Conservation (phyloP, 2,329 filamentous ascomycete species). For the Penicillium sp. region DNA sequence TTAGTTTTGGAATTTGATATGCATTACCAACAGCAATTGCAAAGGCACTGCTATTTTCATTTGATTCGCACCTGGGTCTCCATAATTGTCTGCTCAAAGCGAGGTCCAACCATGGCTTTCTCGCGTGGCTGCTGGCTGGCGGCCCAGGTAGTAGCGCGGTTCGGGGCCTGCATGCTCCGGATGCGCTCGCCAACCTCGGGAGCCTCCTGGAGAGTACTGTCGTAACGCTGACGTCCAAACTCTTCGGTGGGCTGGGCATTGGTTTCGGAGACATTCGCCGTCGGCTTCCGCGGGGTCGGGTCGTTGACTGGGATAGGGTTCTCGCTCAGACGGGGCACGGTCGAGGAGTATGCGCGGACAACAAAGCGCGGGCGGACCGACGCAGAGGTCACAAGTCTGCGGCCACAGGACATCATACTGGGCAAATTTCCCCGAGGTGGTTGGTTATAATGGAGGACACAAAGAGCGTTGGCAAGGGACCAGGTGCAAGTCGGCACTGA, state of each 20-base stretch:
- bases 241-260: slow-evolving; percentile 56
- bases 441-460: slow-evolving; percentile 18
- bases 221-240: slow-evolving; percentile 32
- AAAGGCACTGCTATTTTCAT: background rate
- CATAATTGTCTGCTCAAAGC: slow-evolving; percentile 97
- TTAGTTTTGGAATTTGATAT: slow-evolving; percentile 1
- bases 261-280: slow-evolving; percentile 59
- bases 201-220: slow-evolving; percentile 56
- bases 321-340: slow-evolving; percentile 40
- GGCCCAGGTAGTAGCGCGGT: slow-evolving; percentile 78
- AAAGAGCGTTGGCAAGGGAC: slow-evolving; percentile 17
- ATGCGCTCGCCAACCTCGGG: slow-evolving; percentile 55
- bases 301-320: slow-evolving; percentile 55
- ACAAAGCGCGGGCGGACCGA: slow-evolving; percentile 35
- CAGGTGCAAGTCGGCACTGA: slow-evolving; percentile 16
- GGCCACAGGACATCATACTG: slow-evolving; percentile 47
- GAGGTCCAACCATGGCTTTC: slow-evolving; percentile 84
- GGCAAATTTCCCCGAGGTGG: slow-evolving; percentile 21
- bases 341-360: slow-evolving; percentile 46
- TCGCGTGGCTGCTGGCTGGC: slow-evolving; percentile 77
- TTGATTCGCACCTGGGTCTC: slow-evolving; percentile 70
- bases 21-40: background rate
- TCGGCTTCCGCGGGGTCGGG: slow-evolving; percentile 51
- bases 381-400: slow-evolving; percentile 49
- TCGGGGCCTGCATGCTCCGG: slow-evolving; percentile 75